phyloP scores from a whole-genome alignment of 164 flowering plant species.

The Echeveria elegans region DNA sequence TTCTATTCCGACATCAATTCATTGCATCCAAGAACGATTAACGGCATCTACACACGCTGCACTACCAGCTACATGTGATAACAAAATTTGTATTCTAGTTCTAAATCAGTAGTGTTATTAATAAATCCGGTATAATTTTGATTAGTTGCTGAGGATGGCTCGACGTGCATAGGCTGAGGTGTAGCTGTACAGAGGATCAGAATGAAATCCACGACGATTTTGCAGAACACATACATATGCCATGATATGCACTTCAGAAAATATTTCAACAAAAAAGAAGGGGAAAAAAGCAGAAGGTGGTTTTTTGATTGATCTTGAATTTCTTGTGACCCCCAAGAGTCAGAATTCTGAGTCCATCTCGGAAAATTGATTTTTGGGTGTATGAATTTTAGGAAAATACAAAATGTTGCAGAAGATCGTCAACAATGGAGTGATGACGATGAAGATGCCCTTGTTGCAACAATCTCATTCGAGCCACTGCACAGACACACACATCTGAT shows the following conservation, averaged over 20 bases:
- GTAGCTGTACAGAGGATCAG: constrained; percentile 4
- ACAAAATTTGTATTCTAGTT: neutral
- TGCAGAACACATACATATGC: neutral
- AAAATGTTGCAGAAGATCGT: constrained; percentile 11
- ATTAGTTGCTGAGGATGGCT: constrained; percentile 38
- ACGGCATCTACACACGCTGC: too few species aligned
- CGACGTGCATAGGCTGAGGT: constrained; percentile 96
- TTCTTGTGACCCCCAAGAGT: constrained; percentile 18
- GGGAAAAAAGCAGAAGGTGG: constrained; percentile 4
- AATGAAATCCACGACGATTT: neutral
- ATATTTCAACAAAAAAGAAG: neutral
- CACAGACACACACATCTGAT: neutral
- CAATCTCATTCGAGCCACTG: constrained; percentile 37
- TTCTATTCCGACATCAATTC: too few species aligned
- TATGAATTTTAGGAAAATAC: constrained; percentile 9
- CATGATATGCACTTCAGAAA: neutral
- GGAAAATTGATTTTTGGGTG: too few species aligned
- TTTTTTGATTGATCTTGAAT: constrained; percentile 27
- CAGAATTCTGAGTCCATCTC: neutral
- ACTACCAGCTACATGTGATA: neutral
- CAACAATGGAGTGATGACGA: neutral
- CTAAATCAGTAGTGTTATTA: neutral
- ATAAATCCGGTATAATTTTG: constrained; percentile 9
- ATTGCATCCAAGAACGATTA: too few species aligned
- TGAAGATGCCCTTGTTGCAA: neutral